phyloP scores from a whole-genome alignment of 352 stramenopile genomes.

The Thalassiosira hispida region DNA sequence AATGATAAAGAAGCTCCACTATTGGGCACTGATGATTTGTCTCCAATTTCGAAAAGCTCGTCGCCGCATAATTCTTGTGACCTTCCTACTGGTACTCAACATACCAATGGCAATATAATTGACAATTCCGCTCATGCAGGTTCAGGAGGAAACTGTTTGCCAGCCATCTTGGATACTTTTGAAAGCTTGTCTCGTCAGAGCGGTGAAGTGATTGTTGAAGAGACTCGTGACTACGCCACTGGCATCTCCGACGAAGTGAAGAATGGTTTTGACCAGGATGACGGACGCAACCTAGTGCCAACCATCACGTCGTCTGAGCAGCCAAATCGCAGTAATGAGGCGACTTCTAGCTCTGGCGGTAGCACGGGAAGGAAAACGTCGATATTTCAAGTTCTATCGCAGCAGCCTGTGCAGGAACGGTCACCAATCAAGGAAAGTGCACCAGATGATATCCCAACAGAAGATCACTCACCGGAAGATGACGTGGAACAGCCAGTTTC shows the following conservation, averaged over 20 bases:
- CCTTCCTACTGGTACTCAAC: slow-evolving; percentile 5
- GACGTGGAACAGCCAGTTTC: not conserved
- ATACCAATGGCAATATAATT: not conserved
- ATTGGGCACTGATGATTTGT: slow-evolving; percentile 18
- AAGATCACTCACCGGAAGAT: not conserved
- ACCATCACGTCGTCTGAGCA: too few relatives aligned
- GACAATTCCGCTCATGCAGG: not conserved
- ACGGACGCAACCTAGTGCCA: not conserved
- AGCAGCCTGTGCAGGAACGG: not conserved
- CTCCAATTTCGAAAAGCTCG: slow-evolving; percentile 40
- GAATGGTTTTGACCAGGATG: not conserved
- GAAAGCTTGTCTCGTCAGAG: not conserved
- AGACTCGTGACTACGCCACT: not conserved
- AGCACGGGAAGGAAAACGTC: not conserved
- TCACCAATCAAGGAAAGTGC: not conserved
- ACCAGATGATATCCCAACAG: not conserved
- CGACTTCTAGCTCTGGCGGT: not conserved
- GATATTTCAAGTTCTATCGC: slow-evolving; percentile 12
- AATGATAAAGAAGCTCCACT: not conserved
- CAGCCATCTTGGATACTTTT: slow-evolving; percentile 17
- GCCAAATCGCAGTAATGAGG: not conserved
- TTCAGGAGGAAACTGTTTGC: not conserved
- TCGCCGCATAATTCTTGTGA: slow-evolving; percentile 37
- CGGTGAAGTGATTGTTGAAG: not conserved
- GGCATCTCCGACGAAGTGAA: slow-evolving; percentile 3